Conservation (phyloP, 805 yeast genomes). For the Pichia thaimueangensis region DNA sequence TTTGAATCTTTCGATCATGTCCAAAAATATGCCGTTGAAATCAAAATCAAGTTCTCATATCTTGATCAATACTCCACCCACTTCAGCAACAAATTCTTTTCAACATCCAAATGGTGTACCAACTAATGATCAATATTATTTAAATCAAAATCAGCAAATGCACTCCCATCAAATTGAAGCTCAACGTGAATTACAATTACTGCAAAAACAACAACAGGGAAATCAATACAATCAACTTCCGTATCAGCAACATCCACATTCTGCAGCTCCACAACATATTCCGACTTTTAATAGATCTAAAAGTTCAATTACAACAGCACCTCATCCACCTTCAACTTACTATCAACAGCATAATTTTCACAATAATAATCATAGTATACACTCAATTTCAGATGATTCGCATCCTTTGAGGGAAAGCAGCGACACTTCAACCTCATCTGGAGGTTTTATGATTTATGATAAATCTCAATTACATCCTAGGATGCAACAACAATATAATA, state of each 20-base stretch:
- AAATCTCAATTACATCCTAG: not conserved
- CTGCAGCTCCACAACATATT: no score
- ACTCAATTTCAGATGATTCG: slow-evolving; percentile 24
- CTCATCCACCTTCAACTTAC: slow-evolving; percentile 13
- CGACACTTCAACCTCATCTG: slow-evolving; percentile 25
- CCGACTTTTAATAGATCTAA: no score
- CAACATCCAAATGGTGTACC: not conserved
- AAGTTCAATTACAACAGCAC: no score
- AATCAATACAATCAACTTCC: slow-evolving; percentile 6
- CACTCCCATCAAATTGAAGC: slow-evolving; percentile 10
- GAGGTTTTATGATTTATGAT: slow-evolving; percentile 11
- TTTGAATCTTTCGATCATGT: no score
- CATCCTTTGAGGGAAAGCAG: slow-evolving; percentile 22
- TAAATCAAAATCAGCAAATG: not conserved
- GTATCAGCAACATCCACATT: slow-evolving; percentile 2
- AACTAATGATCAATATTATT: not conserved
- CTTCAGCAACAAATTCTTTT: slow-evolving; percentile 1
- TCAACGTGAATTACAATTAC: slow-evolving; percentile 11
- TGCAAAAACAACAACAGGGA: slow-evolving; percentile 18
- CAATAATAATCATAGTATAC: slow-evolving; percentile 17
- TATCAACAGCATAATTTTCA: not conserved
- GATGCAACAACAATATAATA: not conserved
- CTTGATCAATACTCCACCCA: not conserved
- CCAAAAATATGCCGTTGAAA: not conserved
- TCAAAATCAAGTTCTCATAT: slow-evolving; percentile 2